Base-by-base conservation (phyloP, 768 basidiomycete species). In the Panus rudis region DNA sequence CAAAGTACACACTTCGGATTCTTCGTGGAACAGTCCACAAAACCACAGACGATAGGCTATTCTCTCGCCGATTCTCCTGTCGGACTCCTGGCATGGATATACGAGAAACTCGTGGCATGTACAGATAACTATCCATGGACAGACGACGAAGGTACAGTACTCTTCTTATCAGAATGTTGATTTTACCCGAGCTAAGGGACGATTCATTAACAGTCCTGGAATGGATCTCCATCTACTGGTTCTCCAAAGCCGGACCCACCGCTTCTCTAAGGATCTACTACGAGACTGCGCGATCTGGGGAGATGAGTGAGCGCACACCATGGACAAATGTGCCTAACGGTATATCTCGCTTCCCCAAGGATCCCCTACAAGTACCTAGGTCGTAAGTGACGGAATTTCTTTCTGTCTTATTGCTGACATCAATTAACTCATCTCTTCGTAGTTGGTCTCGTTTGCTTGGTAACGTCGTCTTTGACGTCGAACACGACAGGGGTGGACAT, bases 121-220 rank as follows among this genome's bases (percentile, higher is more conserved):
- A 49, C 63, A 0, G 78, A 79, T 49, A 49, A 55, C 2, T 79
- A 81, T 55, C 66, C 67, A 0, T 81, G 78, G 78, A 63, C 65
- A 10, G 74, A 76, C 37, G 78, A 80, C 23, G 75, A 79, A 60
- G 64, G 79, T 72, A n/a, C n/a, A n/a, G n/a, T 7, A 35, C n/a
- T 17, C 16, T 16, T 14, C 16, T 17, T 35, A 8, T 17, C 33
- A 35, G n/a, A 35, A 16, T 30, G 10, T 30, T 30, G 8, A 35
- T 20, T 8, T 7, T 16, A 20, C 6, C 7, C 14, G 19, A 2
- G 19, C 22, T 13, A 21, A 32, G 3, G 22, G 31, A 3, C 27
- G 20, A 3, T 32, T 16, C 6, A 14, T 31, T 6, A 16, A 2
- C 33, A 65, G 64, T 66, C 2, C 42, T 65, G 3, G 61, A 61